Base-by-base conservation (phyloP, 2,329 filamentous ascomycete species). In the Endothia cerciana region DNA sequence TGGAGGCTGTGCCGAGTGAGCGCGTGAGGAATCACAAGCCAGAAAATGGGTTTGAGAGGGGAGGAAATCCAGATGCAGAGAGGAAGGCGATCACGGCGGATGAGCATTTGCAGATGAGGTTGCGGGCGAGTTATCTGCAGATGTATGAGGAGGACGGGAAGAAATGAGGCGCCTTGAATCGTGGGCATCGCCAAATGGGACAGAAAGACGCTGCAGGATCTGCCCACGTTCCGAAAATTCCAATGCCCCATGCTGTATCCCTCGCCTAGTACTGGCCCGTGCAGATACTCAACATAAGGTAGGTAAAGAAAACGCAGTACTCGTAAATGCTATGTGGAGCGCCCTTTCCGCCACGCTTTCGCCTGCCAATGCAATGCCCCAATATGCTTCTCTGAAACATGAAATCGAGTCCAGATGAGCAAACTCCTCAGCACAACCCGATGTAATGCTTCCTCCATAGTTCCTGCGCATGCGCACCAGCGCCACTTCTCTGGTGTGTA, bases 31-130 rank as follows among this genome's bases (percentile, higher is more conserved):
- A 71, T 11, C 66, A 71, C 0, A 75, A 77, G 51, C 72, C 71
- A 1, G 70, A 58, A 8, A 62, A 68, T 8, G 72, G 71, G 8
- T 69, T 70, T 45, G 73, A 71, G 45, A 62, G 58, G 2, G 65
- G 59, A 6, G 65, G 65, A 19, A 85, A 85, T 62, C 82, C 82
- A 1, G 82, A 84, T 71, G 81, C 81, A 0, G 80, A 83, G 70
- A 80, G 81, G 60, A 85, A 82, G 74, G 83, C 87, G 1, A 75
- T 90, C 73, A 90, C 87, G 1, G 88, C 88, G 1, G 81, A 85
- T 70, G 86, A 90, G 73, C 88, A 91, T 74, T 74, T 91, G 65
- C 80, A 83, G 69, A 87, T 87, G 81, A 80, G 88, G 63, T 75
- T 91, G 62, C 83, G 79, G 68, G 87, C 83, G 25, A 89, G 82